Evolutionary conservation across 352 stramenopile species (phyloP).

Genomic region (Globisporangium camurandrum): DNA sequence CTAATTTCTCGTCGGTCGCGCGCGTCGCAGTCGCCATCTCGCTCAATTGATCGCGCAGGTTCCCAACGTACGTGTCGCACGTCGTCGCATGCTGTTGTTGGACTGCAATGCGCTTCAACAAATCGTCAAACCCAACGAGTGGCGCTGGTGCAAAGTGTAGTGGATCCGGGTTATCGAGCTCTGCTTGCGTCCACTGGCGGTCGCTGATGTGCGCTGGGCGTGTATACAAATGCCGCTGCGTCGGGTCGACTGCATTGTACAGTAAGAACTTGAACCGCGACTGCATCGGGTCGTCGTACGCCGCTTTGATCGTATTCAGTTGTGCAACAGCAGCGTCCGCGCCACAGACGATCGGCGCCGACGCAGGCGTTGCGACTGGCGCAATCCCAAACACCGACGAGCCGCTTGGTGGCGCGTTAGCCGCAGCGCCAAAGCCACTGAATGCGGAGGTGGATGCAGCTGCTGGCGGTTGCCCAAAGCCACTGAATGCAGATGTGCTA

Average conservation of each 20-base stretch:
- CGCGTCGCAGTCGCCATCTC: slow-evolving; percentile 81
- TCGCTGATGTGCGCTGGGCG: slow-evolving; percentile 80
- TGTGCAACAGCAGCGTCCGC: slow-evolving; percentile 71
- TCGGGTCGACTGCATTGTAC: slow-evolving; percentile 85
- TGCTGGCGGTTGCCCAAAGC: slow-evolving; percentile 15
- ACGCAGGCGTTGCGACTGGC: slow-evolving; percentile 26
- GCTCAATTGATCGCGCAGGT: slow-evolving; percentile 60
- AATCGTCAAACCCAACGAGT: slow-evolving; percentile 68
- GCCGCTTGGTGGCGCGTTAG: slow-evolving; percentile 9
- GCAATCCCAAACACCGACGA: slow-evolving; percentile 25
- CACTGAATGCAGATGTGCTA: slow-evolving; percentile 36
- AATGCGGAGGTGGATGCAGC: slow-evolving; percentile 18
- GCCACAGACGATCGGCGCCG: slow-evolving; percentile 63
- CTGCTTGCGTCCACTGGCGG: slow-evolving; percentile 75
- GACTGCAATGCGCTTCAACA: slow-evolving; percentile 78
- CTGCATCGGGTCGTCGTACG: slow-evolving; percentile 76
- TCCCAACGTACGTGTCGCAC: slow-evolving; percentile 75
- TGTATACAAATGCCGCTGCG: slow-evolving; percentile 70
- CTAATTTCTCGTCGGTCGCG: slow-evolving; percentile 76
- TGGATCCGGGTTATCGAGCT: slow-evolving; percentile 83
- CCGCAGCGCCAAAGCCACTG: slow-evolving; percentile 20
- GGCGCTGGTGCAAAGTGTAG: slow-evolving; percentile 69
- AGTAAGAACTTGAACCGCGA: slow-evolving; percentile 87
- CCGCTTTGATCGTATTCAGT: slow-evolving; percentile 76
- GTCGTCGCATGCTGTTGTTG: slow-evolving; percentile 77